phyloP scores from a whole-genome alignment of 208 protist species.

The Wallacemonas sp. region DNA sequence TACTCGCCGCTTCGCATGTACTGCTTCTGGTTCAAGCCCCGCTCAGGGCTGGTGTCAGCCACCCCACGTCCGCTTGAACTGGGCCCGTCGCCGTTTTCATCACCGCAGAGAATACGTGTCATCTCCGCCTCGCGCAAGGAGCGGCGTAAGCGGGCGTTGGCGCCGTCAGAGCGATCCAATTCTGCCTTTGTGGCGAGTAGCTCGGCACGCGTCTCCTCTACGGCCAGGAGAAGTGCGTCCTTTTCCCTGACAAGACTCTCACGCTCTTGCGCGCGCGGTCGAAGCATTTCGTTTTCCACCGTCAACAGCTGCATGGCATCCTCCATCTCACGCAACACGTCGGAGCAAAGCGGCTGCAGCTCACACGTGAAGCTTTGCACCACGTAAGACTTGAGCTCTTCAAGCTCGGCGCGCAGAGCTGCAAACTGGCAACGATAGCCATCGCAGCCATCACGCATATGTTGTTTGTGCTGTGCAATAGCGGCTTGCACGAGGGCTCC shows the following conservation, averaged over 20 bases:
- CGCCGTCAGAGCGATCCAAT: constrained; percentile 19
- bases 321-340: constrained; percentile 18
- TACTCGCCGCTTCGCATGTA: constrained; percentile 7
- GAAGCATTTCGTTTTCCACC: constrained; percentile 40
- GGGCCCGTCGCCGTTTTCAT: background rate
- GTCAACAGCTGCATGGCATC: constrained; percentile 27
- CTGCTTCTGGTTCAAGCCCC: background rate
- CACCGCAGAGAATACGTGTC: constrained; percentile 14
- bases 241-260: constrained; percentile 36
- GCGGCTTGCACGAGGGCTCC: constrained; percentile 22
- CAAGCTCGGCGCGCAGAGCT: constrained; percentile 45
- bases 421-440: constrained; percentile 73
- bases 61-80: background rate
- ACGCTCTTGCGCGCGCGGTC: constrained; percentile 37
- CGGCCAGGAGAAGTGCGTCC: constrained; percentile 18
- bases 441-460: constrained; percentile 27
- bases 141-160: constrained; percentile 34
- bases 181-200: constrained; percentile 17
- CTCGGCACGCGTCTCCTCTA: constrained; percentile 16
- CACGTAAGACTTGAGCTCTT: constrained; percentile 62
- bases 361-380: constrained; percentile 72
- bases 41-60: background rate
- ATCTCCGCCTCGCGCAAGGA: constrained; percentile 42
- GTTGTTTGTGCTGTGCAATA: constrained; percentile 27
- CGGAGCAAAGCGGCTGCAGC: constrained; percentile 64